Evolutionary conservation across 1,284 basidiomycete genomes (phyloP), one percentile per base, ranked within the genome.

Genomic region (Ceratobasidium sp.): DNA sequence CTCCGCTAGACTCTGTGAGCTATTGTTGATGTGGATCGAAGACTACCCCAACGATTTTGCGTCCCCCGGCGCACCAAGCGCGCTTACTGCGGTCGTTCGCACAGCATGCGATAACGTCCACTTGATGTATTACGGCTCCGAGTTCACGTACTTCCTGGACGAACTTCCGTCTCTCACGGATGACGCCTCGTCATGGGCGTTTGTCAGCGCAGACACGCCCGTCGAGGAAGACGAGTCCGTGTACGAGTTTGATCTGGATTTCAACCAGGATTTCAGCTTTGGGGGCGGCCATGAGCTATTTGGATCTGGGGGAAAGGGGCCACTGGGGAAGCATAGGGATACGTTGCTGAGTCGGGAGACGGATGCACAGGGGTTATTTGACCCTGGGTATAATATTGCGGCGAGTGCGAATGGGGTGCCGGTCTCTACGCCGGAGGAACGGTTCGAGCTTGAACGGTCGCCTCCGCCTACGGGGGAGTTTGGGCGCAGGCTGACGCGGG

Each of bases 71-170:
- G 89, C 93, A 9, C 84, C 87, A 7, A 89, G 91, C 29, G 93
- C 93, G 4, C 85, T 94, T 36, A 86, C 85, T 44, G 92, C 93
- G 19, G 84, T 94, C 53, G 88, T 93, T 77, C 92, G 90, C 78
- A 92, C 91, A 0, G 77, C 75, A 17, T 56, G 75, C 15, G 88
- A 89, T 60, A 93, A 93, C 81, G 91, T 91, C 0, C 90, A 93
- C 79, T 87, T 93, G 24, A 85, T 94, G 31, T 91, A 93, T 80
- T 94, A 94, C 77, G 93, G 91, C 48, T 90, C 91, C 17, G 91
- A 76, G 57, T 75, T 78, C 45, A 54, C 57, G 31, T 74, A 76
- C 17, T 75, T 76, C 44, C 50, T 76, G 48, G 51, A 75, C 22
- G 64, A 63, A 22, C 51, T 76, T 14, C 86, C 90, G 6, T 85